Percentiles rank a stretch among this genome's conserved stretches.
Evolutionary conservation across 2,329 filamentous ascomycete species (phyloP).

Genomic region (Thelonectria discophora): DNA sequence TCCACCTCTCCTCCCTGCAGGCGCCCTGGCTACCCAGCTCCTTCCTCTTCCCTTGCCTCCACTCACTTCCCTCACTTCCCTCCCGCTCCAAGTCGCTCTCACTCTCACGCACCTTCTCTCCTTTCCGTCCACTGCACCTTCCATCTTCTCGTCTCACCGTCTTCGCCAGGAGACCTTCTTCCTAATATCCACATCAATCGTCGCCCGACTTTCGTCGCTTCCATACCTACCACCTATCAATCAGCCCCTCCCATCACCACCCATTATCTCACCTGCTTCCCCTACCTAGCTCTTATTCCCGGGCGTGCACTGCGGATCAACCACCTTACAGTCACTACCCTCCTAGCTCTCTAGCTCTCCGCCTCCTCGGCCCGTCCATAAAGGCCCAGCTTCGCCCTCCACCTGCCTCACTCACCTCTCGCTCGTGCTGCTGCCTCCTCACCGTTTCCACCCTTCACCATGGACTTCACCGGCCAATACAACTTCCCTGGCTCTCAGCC

Average conservation of each 20-base stretch:
- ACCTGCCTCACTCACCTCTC: constrained; percentile 3
- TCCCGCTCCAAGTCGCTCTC: constrained; percentile 4
- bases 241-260: neutral
- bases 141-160: constrained; percentile 8
- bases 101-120: constrained; percentile 3
- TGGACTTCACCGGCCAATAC: constrained; percentile 63
- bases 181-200: constrained; percentile 13
- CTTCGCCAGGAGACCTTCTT: constrained; percentile 12
- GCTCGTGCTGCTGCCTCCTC: constrained; percentile 23
- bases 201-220: neutral
- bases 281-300: constrained; percentile 8
- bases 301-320: constrained; percentile 12
- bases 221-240: neutral
- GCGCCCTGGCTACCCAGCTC: neutral
- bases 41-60: neutral
- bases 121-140: neutral
- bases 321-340: neutral
- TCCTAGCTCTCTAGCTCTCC: constrained; percentile 3
- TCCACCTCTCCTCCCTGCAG: neutral
- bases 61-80: neutral
- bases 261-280: neutral
- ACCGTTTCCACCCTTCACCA: constrained; percentile 40
- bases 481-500: constrained; percentile 59
- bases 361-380: constrained; percentile 9
- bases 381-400: constrained; percentile 18